A percentile compares a stretch with the other conserved stretches of the same genome.
Evolutionary conservation across 2,329 filamentous ascomycete genomes (phyloP).

Genomic region (Trichoderma afroharzianum): DNA sequence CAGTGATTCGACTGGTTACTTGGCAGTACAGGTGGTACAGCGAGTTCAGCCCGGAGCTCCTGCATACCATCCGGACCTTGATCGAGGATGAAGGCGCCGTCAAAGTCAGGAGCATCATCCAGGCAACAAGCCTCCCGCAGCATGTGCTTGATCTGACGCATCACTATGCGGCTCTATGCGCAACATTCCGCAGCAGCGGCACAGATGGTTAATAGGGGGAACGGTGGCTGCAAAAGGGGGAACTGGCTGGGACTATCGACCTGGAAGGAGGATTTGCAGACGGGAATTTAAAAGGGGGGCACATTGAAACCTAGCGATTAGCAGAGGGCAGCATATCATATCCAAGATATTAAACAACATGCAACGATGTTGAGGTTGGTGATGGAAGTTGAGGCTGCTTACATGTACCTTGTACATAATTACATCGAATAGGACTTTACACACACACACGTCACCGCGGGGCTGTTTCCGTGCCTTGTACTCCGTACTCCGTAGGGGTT

Average conservation of each 20-base stretch:
- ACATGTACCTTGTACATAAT: neutral
- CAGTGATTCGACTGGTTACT: constrained; percentile 86
- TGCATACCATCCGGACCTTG: constrained; percentile 82
- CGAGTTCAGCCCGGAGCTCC: constrained; percentile 90
- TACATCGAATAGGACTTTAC: neutral
- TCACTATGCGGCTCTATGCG: constrained; percentile 91
- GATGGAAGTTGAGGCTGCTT: neutral
- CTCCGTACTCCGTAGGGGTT: neutral
- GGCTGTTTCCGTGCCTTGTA: neutral
- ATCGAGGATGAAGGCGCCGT: constrained; percentile 98
- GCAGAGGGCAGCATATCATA: neutral
- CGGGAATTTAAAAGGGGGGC: neutral
- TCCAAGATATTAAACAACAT: neutral
- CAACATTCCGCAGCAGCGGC: constrained; percentile 90
- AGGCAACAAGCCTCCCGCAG: constrained; percentile 90
- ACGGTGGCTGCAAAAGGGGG: neutral
- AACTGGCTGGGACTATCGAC: neutral
- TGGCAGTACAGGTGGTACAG: constrained; percentile 99
- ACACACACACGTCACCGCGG: constrained; percentile 12
- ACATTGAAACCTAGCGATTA: neutral
- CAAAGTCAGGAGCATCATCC: constrained; percentile 95
- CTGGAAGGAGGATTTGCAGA: neutral
- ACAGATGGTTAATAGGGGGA: constrained; percentile 65
- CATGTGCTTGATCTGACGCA: constrained; percentile 91
- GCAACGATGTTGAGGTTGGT: neutral